Conservation (phyloP, 2,329 filamentous ascomycete species). For the Grosmannia clavigera region DNA sequence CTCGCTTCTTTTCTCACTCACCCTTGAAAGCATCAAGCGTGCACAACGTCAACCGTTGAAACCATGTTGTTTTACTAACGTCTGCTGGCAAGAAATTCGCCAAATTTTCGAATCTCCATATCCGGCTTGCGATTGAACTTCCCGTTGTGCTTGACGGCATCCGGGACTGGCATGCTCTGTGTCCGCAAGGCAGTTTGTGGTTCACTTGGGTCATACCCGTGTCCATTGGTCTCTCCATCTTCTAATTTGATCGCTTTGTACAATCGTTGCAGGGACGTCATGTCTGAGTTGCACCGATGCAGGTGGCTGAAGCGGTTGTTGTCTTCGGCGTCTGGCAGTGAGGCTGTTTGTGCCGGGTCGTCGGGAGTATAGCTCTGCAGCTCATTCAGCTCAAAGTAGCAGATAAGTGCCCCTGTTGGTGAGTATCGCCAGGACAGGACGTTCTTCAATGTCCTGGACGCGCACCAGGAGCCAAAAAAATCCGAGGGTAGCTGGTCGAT, state of each 20-base stretch:
- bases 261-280: not conserved
- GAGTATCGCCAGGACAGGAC: conserved; percentile 7
- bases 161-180: not conserved
- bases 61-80: not conserved
- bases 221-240: not conserved
- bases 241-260: not conserved
- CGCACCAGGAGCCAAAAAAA: conserved; percentile 4
- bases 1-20: too few relatives aligned
- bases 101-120: not conserved
- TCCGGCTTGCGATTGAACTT: not conserved
- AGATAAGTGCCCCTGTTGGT: conserved; percentile 1
- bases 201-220: not conserved
- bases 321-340: not conserved
- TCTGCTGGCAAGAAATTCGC: not conserved
- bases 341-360: too few relatives aligned
- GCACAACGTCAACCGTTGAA: not conserved
- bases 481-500: not conserved
- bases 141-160: not conserved
- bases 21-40: not conserved
- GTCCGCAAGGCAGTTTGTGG: not conserved
- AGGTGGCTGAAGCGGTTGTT: not conserved
- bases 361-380: not conserved
- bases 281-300: not conserved
- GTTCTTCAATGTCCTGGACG: not conserved
- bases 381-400: conserved; percentile 6